Conservation (phyloP, 495 filamentous ascomycete species). For the Penicillium subrubescens region DNA sequence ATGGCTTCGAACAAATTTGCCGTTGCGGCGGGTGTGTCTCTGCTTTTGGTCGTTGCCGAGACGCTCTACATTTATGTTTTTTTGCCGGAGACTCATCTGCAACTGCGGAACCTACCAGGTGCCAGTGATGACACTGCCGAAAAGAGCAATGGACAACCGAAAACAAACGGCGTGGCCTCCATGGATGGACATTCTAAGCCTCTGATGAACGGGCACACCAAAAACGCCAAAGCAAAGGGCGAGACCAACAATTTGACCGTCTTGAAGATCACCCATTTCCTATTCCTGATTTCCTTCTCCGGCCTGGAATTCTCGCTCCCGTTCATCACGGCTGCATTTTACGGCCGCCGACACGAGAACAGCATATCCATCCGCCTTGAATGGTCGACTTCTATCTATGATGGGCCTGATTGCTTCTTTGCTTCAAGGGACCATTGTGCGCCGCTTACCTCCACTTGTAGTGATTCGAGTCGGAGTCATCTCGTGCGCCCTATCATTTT, state of each 20-base stretch:
- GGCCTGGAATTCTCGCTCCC: background rate
- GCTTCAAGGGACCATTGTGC: background rate
- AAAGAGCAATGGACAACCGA: background rate
- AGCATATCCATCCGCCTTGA: background rate
- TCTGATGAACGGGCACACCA: background rate
- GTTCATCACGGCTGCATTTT: background rate
- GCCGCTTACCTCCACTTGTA: background rate
- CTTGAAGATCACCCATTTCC: background rate
- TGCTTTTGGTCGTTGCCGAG: background rate
- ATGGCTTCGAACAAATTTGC: background rate
- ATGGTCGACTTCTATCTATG: background rate
- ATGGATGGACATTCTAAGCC: background rate
- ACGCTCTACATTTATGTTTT: background rate
- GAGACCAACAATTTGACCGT: background rate
- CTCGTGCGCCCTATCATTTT: background rate
- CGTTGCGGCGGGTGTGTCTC: background rate
- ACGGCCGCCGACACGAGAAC: background rate
- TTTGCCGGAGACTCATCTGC: background rate
- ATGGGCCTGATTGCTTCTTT: background rate
- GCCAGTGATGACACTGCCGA: background rate
- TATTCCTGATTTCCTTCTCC: background rate
- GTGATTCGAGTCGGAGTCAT: background rate
- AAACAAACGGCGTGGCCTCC: background rate
- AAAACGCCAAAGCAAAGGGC: background rate
- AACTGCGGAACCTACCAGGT: background rate